Percentiles rank a stretch among this genome's conserved stretches.
These are phyloP conservation scores for Herpetospermum pedunculosum DNA, from an alignment of 306 rosid species.

Conservation along the genomic window DNA sequence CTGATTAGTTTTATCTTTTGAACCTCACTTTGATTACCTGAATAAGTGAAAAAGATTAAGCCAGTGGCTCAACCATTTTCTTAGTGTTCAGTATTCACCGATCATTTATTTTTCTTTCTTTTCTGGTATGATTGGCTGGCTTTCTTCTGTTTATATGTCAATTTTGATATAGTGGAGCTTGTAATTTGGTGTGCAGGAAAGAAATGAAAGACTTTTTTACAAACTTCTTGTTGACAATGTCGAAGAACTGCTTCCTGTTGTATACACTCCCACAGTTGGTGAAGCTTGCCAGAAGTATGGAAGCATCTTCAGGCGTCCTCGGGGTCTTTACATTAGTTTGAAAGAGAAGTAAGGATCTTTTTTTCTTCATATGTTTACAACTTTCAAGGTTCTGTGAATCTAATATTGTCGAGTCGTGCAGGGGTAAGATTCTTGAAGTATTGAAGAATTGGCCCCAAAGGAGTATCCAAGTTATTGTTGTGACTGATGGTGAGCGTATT, in stretches of 20 bases:
- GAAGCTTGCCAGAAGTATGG: conserved; percentile 98
- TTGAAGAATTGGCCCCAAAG: conserved; percentile 93
- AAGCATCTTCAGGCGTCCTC: conserved; percentile 92
- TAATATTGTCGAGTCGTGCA: conserved; percentile 12
- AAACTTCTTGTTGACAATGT: conserved; percentile 76
- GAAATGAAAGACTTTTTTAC: conserved; percentile 78
- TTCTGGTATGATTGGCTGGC: not conserved
- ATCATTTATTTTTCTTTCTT: not conserved
- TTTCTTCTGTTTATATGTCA: not conserved
- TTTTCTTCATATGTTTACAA: conserved; percentile 6
- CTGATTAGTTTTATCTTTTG: not conserved
- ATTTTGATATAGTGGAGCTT: not conserved
- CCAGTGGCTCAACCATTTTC: not conserved
- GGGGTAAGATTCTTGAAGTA: conserved; percentile 90
- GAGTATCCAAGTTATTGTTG: conserved; percentile 77
- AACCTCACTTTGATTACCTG: not conserved
- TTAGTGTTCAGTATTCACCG: not conserved
- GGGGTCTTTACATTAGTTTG: conserved; percentile 95
- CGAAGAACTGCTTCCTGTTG: conserved; percentile 84
- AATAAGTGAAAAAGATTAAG: not conserved
- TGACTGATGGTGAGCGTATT: conserved; percentile 92
- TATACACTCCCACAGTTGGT: conserved; percentile 83
- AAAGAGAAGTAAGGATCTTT: conserved; percentile 58
- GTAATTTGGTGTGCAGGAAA: conserved; percentile 52
- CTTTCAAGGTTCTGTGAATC: conserved; percentile 1